phyloP scores from a whole-genome alignment of 2,329 filamentous ascomycete species.

The Scedosporium boydii region DNA sequence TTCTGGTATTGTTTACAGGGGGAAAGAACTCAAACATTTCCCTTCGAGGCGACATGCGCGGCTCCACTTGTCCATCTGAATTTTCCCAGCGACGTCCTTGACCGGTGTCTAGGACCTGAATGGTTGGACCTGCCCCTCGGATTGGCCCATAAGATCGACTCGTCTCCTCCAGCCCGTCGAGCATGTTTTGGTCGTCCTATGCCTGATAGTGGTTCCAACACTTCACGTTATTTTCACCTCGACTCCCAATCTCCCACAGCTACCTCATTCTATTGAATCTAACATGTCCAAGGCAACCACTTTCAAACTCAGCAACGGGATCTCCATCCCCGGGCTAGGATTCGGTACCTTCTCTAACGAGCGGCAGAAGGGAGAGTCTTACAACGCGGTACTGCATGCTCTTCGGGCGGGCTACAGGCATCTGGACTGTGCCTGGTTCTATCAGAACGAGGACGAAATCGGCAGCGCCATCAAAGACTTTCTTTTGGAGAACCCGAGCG shows the following conservation, averaged over 20 bases:
- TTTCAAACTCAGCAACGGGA: constrained; percentile 39
- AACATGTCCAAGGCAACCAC: constrained; percentile 18
- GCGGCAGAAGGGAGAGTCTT: constrained; percentile 2
- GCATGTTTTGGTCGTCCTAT: too few species aligned
- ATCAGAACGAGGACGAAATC: constrained; percentile 36
- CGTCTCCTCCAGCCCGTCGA: too few species aligned
- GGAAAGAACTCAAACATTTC: too few species aligned
- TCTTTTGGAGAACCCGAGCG: constrained; percentile 9
- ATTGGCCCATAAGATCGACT: too few species aligned
- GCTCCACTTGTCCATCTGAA: too few species aligned
- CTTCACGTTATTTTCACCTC: background rate
- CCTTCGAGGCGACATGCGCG: too few species aligned
- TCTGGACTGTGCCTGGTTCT: constrained; percentile 53
- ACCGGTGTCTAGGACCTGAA: too few species aligned
- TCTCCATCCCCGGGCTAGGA: constrained; percentile 52
- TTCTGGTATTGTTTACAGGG: too few species aligned
- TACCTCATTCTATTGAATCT: background rate
- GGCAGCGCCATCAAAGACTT: constrained; percentile 33
- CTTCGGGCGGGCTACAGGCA: constrained; percentile 51
- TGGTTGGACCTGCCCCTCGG: too few species aligned
- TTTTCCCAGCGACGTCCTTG: too few species aligned
- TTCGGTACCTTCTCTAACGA: constrained; percentile 47
- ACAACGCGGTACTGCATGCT: constrained; percentile 8
- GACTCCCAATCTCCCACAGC: background rate
- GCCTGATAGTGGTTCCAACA: too few species aligned